Evolutionary conservation across 2,329 filamentous ascomycete genomes (phyloP).

Genomic region (Cadophora gregata): DNA sequence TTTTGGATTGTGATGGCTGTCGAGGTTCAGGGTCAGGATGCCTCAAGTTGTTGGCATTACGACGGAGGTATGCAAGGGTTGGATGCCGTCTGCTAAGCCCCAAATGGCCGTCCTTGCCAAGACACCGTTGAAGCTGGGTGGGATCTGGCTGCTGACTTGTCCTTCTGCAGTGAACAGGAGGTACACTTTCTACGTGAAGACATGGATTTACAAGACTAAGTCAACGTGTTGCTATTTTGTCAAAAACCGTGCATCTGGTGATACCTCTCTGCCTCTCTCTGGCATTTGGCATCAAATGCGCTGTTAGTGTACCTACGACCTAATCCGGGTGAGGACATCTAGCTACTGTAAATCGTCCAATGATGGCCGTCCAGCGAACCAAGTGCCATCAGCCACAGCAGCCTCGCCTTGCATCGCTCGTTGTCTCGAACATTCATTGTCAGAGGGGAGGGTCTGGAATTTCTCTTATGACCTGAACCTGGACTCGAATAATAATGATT

Average conservation of each 20-base stretch:
- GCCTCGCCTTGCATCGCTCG: constrained; percentile 23
- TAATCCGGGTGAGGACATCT: not conserved
- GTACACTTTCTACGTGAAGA: not conserved
- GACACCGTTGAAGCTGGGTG: not conserved
- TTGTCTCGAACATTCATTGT: constrained; percentile 3
- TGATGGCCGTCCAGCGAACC: constrained; percentile 8
- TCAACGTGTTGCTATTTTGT: not conserved
- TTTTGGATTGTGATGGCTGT: constrained; percentile 19
- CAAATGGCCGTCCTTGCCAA: constrained; percentile 14
- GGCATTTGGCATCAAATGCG: constrained; percentile 1
- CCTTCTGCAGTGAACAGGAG: constrained; percentile 10
- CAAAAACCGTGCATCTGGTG: not conserved
- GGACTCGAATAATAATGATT: not conserved
- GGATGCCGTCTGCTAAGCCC: constrained; percentile 14
- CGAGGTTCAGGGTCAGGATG: constrained; percentile 19
- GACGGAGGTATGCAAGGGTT: constrained; percentile 8
- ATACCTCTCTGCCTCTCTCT: too few species aligned
- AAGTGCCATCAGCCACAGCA: constrained; percentile 18
- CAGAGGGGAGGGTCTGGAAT: not conserved
- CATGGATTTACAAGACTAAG: not conserved
- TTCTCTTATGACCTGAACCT: not conserved
- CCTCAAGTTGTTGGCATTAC: constrained; percentile 24
- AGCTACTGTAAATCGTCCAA: not conserved
- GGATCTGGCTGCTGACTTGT: constrained; percentile 14
- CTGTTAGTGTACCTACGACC: too few species aligned